Conservation (phyloP, 345 rosid species). For the Excoecaria agallocha region DNA sequence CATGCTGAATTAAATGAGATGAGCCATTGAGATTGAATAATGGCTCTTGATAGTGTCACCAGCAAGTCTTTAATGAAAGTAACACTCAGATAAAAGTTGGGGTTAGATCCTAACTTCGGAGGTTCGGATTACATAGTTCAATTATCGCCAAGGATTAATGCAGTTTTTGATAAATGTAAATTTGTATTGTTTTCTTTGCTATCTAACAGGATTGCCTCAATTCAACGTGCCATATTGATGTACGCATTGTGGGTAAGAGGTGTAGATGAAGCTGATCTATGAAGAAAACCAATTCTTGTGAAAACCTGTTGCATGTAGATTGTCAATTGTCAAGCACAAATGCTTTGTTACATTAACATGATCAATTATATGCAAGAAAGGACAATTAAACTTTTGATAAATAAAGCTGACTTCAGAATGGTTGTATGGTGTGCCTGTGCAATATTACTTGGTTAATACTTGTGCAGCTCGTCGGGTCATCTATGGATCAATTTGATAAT, state of each 20-base stretch:
- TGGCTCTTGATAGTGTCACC: too few species aligned
- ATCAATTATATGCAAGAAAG: conserved; percentile 10
- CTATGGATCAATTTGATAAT: too few species aligned
- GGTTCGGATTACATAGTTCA: too few species aligned
- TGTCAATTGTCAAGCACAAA: conserved; percentile 3
- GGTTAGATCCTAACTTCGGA: too few species aligned
- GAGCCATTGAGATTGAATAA: too few species aligned
- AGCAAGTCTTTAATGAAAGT: too few species aligned
- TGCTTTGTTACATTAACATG: conserved; percentile 20
- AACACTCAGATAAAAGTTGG: too few species aligned
- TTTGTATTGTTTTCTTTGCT: background rate
- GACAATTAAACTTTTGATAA: background rate
- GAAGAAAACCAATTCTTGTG: conserved; percentile 6
- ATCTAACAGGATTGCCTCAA: conserved; percentile 10
- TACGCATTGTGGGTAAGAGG: conserved; percentile 5
- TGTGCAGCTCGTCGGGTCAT: too few species aligned
- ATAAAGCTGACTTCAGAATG: conserved; percentile 6
- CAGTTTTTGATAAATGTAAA: background rate
- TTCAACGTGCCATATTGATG: background rate
- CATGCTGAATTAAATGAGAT: too few species aligned
- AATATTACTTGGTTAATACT: too few species aligned
- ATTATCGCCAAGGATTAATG: background rate
- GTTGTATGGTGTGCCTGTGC: background rate
- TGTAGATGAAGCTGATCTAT: conserved; percentile 18
- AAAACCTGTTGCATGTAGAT: conserved; percentile 20